Base-by-base conservation (phyloP, 2,329 filamentous ascomycete species). In the Exserohilum rostratum region DNA sequence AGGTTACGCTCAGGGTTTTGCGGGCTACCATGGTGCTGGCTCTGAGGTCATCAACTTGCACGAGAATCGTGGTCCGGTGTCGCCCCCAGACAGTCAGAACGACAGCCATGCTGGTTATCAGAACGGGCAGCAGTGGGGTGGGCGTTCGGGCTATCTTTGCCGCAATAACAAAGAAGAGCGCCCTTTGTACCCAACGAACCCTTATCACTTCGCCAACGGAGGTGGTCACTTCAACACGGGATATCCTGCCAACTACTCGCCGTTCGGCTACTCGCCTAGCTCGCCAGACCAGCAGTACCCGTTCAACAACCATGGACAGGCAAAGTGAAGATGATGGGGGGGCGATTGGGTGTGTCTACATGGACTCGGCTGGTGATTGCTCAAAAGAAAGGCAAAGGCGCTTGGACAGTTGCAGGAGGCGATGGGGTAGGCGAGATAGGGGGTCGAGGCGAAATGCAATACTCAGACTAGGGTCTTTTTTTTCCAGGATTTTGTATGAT, bases 151-250 rank as follows among this genome's bases (percentile, higher is more conserved):
- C 3, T 64, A 60, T 7, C 45, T 55, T 7, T 54, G 54, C 38
- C 65, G 64, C 46, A 58, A 63, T n/a, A 58, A 45, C 48, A 70
- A 64, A 47, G 66, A 70, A 31, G 62, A 66, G 12, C 56, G 58
- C 12, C 35, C 57, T 44, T 57, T 58, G 10, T 67, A 66, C 49
- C 55, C 57, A 15, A 50, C 59, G 15, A 66, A 66, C 43, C 67
- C 66, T 15, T 71, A 68, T 49, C 57, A 62, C 22, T 61, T 50
- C 31, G 48, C 46, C 31, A 58, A 47, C 22, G 49, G 52, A 30
- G 55, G 46, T 22, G 55, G 46, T 20, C 60, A 63, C 51, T 64
- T 58, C 54, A 53, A 52, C 44, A 56, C 48, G 44, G 56, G 54
- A 33, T 68, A 65, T 47, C 48, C 52, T 11, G 64, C 57, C 25